Base-by-base conservation (phyloP, 106 monocot species). In the Dactylorhiza incarnata region DNA sequence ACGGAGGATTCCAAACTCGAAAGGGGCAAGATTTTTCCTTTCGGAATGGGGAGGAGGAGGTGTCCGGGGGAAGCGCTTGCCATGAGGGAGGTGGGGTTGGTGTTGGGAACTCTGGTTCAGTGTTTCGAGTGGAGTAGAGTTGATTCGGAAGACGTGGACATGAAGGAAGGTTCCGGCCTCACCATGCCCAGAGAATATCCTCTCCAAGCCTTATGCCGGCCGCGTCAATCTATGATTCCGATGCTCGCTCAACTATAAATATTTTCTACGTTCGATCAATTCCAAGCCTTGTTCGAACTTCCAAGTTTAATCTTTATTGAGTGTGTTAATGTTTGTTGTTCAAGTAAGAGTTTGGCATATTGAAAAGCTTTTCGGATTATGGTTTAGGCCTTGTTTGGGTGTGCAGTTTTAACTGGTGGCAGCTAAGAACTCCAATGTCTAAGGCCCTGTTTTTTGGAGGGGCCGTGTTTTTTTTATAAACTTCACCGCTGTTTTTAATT, bases 61-160 rank as follows among this genome's bases (percentile, higher is more conserved):
- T 80, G 80, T n/a, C 66, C 80, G 0, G 78, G 71, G 0, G 71
- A 78, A 25, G 71, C 23, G 13, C 54, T 78, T 48, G 78, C 78
- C 12, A 78, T 55, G 56, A 22, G 9, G 47, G 55, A 56, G 48
- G 20, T 78, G 55, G 71, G 71, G 7, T 72, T 72, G 8, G 54
- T 48, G 3, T 17, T 80, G 53, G 80, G 75, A 17, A 51, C 74
- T 65, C 26, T 80, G 54, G 24, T 80, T 53, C 80, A 80, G 45
- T 80, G 80, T 67, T 80, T 75, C 26, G 75, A 80, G 0, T 80
- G 80, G 80, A 23, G 68, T 16, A 54, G 74, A 20, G n/a, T 80
- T 43, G 80, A 75, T 45, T 0, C 8, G 5, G 68, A 80, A 15
- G 19, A 67, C 45, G 46, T 78, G 44, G 78, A 72, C 23, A 78